Evolutionary conservation across 768 basidiomycete species (phyloP).

Genomic region (Pisolithus marmoratus): DNA sequence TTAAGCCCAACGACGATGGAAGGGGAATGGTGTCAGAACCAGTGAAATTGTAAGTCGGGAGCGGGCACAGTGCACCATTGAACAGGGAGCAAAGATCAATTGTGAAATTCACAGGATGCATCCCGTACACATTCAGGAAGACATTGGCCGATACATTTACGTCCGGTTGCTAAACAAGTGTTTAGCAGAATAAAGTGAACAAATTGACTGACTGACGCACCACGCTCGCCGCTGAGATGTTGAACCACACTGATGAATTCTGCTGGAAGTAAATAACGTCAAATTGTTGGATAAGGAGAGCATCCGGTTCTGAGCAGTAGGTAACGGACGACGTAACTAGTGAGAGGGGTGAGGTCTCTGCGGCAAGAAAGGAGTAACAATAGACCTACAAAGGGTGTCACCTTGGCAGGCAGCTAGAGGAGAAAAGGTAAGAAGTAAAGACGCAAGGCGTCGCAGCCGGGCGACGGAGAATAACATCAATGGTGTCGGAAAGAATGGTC

Average conservation of each 20-base stretch:
- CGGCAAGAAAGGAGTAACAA: constrained; percentile 1
- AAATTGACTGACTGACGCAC: constrained; percentile 39
- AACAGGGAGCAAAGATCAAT: constrained; percentile 80
- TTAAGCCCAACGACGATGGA: constrained; percentile 52
- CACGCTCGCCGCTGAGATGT: constrained; percentile 81
- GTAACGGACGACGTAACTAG: constrained; percentile 84
- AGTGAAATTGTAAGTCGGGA: constrained; percentile 81
- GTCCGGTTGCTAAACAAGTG: constrained; percentile 50
- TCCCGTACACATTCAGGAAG: constrained; percentile 84
- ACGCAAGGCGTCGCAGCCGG: constrained; percentile 60
- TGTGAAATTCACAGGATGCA: constrained; percentile 76
- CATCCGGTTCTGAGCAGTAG: constrained; percentile 77
- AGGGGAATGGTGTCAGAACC: constrained; percentile 68
- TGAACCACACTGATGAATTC: constrained; percentile 76
- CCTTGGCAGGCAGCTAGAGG: constrained; percentile 43
- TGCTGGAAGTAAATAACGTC: constrained; percentile 64
- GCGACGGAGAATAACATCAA: constrained; percentile 66
- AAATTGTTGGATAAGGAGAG: constrained; percentile 73
- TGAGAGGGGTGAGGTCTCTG: constrained; percentile 5
- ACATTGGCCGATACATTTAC: constrained; percentile 81
- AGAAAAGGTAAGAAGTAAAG: constrained; percentile 36
- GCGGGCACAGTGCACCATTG: constrained; percentile 75
- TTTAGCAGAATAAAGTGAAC: constrained; percentile 7
- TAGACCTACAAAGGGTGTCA: constrained; percentile 54
- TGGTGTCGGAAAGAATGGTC: constrained; percentile 20